Evolutionary conservation across 1,284 basidiomycete genomes (phyloP).

Genomic region (Ustilago trichophora): DNA sequence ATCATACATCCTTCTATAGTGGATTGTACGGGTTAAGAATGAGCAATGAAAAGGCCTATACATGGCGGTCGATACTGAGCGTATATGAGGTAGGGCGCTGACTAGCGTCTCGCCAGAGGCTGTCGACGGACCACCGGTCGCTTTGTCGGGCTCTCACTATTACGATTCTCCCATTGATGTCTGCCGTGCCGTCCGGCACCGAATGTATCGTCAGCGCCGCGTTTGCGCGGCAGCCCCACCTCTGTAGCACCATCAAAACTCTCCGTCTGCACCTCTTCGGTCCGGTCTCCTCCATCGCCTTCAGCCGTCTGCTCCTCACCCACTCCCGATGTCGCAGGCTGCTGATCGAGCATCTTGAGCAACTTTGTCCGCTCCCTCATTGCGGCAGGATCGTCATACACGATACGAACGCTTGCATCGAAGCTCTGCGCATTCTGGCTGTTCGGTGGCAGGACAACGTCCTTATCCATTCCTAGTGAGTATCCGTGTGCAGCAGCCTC

Average conservation of each 20-base stretch:
- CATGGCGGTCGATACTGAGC: no score
- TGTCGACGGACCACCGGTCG: constrained; percentile 39
- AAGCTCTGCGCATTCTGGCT: constrained; percentile 14
- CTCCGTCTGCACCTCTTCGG: background rate
- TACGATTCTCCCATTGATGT: constrained; percentile 24
- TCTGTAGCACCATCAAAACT: background rate
- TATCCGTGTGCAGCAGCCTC: constrained; percentile 43
- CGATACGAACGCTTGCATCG: constrained; percentile 39
- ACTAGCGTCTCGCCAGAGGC: constrained; percentile 29
- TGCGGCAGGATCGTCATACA: constrained; percentile 55
- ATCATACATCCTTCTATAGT: no score
- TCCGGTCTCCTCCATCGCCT: no score
- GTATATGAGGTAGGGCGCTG: no score
- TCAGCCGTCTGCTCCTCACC: background rate
- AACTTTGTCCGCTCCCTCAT: constrained; percentile 38
- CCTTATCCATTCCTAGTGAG: constrained; percentile 42
- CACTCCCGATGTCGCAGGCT: no score
- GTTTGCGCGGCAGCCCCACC: background rate
- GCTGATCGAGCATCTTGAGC: constrained; percentile 44
- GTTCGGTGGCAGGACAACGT: constrained; percentile 1
- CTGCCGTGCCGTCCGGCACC: constrained; percentile 14
- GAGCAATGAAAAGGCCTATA: no score
- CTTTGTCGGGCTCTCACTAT: constrained; percentile 44
- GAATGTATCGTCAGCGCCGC: constrained; percentile 21
- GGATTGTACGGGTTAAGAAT: no score